Conservation (phyloP, 495 filamentous ascomycete species). For the Aspergillus saccharolyticus region DNA sequence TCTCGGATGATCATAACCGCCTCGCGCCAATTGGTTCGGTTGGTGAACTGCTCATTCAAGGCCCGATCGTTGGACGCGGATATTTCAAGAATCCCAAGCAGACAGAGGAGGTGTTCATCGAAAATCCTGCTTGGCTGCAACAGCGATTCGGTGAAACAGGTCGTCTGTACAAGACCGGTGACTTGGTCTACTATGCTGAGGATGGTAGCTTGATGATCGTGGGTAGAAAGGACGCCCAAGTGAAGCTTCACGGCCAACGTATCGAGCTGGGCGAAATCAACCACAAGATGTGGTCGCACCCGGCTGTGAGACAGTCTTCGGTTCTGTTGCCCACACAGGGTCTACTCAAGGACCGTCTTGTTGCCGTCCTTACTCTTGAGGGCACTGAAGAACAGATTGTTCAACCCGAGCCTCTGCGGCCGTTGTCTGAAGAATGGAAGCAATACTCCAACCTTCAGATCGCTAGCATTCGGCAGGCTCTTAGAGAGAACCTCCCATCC, state of each 20-base stretch:
- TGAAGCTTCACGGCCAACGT: slow-evolving; percentile 50
- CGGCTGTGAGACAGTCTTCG: slow-evolving; percentile 1
- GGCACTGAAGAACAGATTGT: neutral
- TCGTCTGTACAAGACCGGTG: slow-evolving; percentile 31
- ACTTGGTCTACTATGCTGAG: slow-evolving; percentile 41
- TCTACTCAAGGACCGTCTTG: neutral
- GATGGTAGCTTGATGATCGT: slow-evolving; percentile 39
- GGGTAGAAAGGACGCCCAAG: slow-evolving; percentile 49
- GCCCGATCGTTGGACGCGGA: slow-evolving; percentile 31
- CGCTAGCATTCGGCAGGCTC: neutral
- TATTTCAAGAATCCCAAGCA: slow-evolving; percentile 31
- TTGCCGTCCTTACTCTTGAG: neutral
- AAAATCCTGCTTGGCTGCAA: slow-evolving; percentile 29
- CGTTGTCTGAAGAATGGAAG: neutral
- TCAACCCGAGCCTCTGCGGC: neutral
- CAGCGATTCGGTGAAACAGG: slow-evolving; percentile 17
- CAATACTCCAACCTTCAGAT: too few relatives aligned
- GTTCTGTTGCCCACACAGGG: slow-evolving; percentile 15
- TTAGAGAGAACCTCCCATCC: slow-evolving; percentile 2
- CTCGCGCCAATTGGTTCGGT: slow-evolving; percentile 33
- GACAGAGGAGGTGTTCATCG: slow-evolving; percentile 30
- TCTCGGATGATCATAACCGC: slow-evolving; percentile 26
- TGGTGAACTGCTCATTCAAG: slow-evolving; percentile 41
- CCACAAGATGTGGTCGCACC: slow-evolving; percentile 24
- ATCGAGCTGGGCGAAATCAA: slow-evolving; percentile 52